phyloP scores from a whole-genome alignment of 192 early-diverging fungal species.

The Coemansia sp. region DNA sequence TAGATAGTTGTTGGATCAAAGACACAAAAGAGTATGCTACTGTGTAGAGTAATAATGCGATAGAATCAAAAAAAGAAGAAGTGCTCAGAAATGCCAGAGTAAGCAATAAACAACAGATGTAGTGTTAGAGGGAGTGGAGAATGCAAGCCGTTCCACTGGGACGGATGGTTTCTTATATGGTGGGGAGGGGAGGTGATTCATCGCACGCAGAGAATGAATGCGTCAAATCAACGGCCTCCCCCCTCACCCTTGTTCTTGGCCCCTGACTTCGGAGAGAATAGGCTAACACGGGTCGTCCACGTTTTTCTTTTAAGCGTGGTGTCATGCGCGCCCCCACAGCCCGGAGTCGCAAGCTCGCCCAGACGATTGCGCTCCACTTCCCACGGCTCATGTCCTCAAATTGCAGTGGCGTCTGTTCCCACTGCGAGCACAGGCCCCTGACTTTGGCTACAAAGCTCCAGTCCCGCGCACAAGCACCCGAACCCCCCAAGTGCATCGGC shows the following conservation, averaged over 20 bases:
- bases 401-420: neutral
- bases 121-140: slow-evolving; percentile 1
- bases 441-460: neutral
- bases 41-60: neutral
- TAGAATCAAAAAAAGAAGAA: neutral
- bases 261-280: neutral
- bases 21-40: neutral
- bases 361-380: neutral
- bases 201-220: neutral
- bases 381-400: neutral
- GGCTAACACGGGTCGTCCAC: neutral
- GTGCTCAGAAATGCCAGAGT: neutral
- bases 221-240: neutral
- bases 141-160: neutral
- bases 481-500: neutral
- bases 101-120: neutral
- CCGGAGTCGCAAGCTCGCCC: neutral
- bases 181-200: neutral
- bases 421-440: neutral
- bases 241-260: neutral
- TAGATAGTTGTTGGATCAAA: neutral
- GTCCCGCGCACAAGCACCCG: neutral
- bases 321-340: too few species aligned
- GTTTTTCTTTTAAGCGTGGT: too few species aligned
- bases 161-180: neutral